Percentiles rank a stretch among this genome's conserved stretches.
Evolutionary conservation across 2,329 filamentous ascomycete genomes (phyloP).

Genomic region (Arachnomyces sp.): DNA sequence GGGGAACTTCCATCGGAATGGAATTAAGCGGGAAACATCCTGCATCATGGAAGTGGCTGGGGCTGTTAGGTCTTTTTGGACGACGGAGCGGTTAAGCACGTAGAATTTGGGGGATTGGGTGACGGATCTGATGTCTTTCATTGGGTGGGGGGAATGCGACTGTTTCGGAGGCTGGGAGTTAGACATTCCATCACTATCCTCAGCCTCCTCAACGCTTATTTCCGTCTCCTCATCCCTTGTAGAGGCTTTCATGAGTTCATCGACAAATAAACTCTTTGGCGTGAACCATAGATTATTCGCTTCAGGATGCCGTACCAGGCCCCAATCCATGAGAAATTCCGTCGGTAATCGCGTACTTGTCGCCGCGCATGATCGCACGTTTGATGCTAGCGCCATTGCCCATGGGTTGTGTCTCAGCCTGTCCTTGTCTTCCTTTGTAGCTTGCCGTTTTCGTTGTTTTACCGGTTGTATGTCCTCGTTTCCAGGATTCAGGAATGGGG

Average conservation of each 20-base stretch:
- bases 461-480: neutral
- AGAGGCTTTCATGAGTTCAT: conserved; percentile 18
- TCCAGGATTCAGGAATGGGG: conserved; percentile 21
- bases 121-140: neutral
- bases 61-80: neutral
- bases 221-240: neutral
- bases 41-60: conserved; percentile 7
- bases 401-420: conserved; percentile 32
- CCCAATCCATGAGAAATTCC: conserved; percentile 28
- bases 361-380: conserved; percentile 25
- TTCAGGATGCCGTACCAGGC: conserved; percentile 24
- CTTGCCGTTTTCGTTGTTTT: conserved; percentile 3
- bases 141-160: neutral
- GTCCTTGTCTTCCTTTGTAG: conserved; percentile 19
- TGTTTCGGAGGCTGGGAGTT: neutral
- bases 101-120: neutral
- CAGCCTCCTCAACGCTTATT: conserved; percentile 2
- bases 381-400: conserved; percentile 33
- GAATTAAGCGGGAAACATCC: conserved; percentile 20
- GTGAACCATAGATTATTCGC: conserved; percentile 25
- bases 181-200: neutral
- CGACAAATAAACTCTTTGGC: conserved; percentile 25
- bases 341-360: conserved; percentile 28
- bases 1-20: conserved; percentile 29
- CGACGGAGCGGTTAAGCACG: conserved; percentile 1